Percentiles rank a stretch among this genome's conserved stretches.
These are phyloP conservation scores for Carex parvula DNA, from an alignment of 176 grass and related monocot species.

Conservation along the genomic window DNA sequence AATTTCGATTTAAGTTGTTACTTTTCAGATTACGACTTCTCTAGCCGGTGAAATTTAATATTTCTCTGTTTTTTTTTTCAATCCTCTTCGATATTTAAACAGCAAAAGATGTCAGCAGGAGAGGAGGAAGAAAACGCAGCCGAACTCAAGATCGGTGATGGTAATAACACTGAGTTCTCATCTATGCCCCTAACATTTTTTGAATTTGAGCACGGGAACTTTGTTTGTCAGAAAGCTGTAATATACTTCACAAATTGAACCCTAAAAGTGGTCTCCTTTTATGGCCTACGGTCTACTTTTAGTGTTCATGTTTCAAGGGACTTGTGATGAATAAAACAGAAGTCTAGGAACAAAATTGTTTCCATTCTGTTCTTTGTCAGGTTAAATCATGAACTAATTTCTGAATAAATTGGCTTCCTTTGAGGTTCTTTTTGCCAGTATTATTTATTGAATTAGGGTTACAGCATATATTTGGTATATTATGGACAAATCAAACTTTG, in stretches of 20 bases:
- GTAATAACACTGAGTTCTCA: conserved; percentile 7
- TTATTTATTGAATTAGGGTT: neutral
- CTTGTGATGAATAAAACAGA: too few species aligned
- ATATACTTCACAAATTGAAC: neutral
- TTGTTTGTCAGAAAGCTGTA: neutral
- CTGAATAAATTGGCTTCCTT: neutral
- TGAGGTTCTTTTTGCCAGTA: neutral
- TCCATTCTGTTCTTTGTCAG: neutral
- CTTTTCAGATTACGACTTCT: neutral
- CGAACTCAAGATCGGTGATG: conserved; percentile 93
- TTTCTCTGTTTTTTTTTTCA: neutral
- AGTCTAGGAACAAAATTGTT: neutral
- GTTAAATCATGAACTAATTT: neutral
- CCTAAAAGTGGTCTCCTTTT: neutral
- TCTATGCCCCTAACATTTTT: neutral
- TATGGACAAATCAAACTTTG: neutral
- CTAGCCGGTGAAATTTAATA: neutral
- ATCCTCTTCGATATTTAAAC: neutral
- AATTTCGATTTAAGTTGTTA: neutral
- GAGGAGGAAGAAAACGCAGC: conserved; percentile 97
- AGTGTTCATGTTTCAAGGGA: neutral
- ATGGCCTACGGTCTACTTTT: neutral
- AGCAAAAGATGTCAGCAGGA: conserved; percentile 46
- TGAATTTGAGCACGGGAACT: neutral
- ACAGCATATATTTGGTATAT: neutral